phyloP scores from a whole-genome alignment of 2,329 filamentous ascomycete genomes.

The Aspergillus sp. region DNA sequence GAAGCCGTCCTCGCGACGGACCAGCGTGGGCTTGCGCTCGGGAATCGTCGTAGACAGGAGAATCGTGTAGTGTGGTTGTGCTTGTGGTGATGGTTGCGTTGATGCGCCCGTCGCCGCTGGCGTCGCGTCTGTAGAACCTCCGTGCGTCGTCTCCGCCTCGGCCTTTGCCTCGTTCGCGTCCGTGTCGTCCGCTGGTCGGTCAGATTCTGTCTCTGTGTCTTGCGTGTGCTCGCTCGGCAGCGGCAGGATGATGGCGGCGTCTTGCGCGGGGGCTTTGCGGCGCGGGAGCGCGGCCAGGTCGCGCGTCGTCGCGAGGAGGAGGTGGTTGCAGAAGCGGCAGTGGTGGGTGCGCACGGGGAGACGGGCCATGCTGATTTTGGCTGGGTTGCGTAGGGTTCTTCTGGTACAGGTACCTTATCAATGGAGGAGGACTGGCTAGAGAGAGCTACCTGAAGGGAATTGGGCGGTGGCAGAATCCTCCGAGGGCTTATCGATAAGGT shows the following conservation, averaged over 20 bases:
- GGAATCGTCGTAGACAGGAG: conserved; percentile 50
- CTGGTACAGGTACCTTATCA: too few relatives aligned
- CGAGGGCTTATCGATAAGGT: background rate
- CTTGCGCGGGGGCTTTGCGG: conserved; percentile 50
- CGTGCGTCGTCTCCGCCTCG: conserved; percentile 19
- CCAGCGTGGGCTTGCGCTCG: conserved; percentile 51
- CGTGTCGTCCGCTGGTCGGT: background rate
- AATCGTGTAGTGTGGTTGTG: conserved; percentile 45
- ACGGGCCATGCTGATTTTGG: background rate
- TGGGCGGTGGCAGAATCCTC: too few relatives aligned
- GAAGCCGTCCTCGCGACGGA: conserved; percentile 62
- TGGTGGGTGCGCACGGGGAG: conserved; percentile 53
- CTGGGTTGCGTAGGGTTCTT: conserved; percentile 1
- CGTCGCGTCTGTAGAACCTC: too few relatives aligned
- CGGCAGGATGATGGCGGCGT: conserved; percentile 59
- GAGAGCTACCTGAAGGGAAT: too few relatives aligned
- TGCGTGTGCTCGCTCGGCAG: conserved; percentile 38
- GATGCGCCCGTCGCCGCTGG: background rate
- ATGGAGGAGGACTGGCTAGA: background rate
- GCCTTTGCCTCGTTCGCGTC: conserved; percentile 2
- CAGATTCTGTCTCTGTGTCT: conserved; percentile 1
- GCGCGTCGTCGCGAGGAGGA: conserved; percentile 61
- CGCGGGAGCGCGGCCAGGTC: conserved; percentile 53
- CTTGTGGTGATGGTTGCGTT: background rate
- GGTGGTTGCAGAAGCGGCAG: conserved; percentile 63